These are phyloP conservation scores for Debaryomycetaceae sp. DNA, from an alignment of 1,139 yeast genomes.

Conservation along the genomic window DNA sequence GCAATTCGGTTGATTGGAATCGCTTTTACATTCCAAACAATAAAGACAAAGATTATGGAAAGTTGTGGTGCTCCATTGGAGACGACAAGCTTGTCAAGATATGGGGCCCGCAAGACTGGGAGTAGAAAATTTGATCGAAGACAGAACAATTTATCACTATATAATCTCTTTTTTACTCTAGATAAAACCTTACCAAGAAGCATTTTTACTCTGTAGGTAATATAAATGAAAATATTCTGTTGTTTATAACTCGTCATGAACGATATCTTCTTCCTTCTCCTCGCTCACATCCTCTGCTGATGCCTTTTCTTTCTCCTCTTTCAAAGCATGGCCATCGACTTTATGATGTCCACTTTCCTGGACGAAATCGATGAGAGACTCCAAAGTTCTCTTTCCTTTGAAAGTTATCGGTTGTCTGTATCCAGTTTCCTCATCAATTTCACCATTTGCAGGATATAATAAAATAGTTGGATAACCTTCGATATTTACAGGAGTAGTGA, in stretches of 20 bases:
- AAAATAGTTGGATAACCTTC: slow-evolving; percentile 92
- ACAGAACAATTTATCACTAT: background rate
- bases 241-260: slow-evolving; percentile 44
- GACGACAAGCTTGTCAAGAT: slow-evolving; percentile 70
- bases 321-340: slow-evolving; percentile 47
- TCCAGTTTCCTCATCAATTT: slow-evolving; percentile 54
- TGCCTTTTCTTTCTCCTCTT: slow-evolving; percentile 25
- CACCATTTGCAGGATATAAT: slow-evolving; percentile 86
- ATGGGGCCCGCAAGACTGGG: slow-evolving; percentile 49
- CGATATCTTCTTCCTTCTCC: slow-evolving; percentile 22
- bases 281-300: slow-evolving; percentile 27
- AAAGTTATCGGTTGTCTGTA: slow-evolving; percentile 63
- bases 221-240: background rate
- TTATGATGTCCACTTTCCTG: slow-evolving; percentile 58
- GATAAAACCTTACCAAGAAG: background rate
- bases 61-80: slow-evolving; percentile 77
- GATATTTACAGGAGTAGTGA: slow-evolving; percentile 61
- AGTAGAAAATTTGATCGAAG: background rate
- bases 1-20: slow-evolving; percentile 82
- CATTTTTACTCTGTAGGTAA: background rate
- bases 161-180: background rate
- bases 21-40: slow-evolving; percentile 15
- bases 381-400: slow-evolving; percentile 69
- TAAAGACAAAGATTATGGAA: slow-evolving; percentile 35
- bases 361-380: slow-evolving; percentile 66